Conservation (phyloP, 345 rosid genomes). For the Aurinia saxatilis region DNA sequence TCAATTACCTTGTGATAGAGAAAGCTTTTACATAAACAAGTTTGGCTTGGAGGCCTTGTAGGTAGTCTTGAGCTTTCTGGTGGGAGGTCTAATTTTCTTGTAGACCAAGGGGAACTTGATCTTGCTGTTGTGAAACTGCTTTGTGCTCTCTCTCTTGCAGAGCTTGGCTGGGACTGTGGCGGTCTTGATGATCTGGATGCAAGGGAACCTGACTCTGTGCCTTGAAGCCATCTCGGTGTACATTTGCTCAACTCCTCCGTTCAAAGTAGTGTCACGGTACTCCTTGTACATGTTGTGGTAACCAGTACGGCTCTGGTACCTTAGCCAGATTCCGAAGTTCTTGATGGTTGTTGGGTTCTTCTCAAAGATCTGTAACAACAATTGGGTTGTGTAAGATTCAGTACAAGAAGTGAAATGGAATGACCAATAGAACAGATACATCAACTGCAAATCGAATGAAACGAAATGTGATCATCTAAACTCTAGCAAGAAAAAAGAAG, state of each 20-base stretch:
- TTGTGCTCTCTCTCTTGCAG: conserved; percentile 50
- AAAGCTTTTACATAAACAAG: conserved; percentile 37
- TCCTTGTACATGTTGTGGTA: conserved; percentile 54
- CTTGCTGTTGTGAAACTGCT: conserved; percentile 53
- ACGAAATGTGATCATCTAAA: not conserved
- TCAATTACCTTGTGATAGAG: conserved; percentile 3
- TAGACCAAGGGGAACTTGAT: conserved; percentile 41
- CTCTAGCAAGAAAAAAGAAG: not conserved
- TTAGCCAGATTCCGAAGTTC: conserved; percentile 55
- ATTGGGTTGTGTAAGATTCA: not conserved
- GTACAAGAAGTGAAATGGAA: not conserved
- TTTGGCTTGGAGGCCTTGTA: conserved; percentile 45
- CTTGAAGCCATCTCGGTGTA: conserved; percentile 62
- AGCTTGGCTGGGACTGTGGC: conserved; percentile 42
- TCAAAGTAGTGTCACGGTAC: conserved; percentile 44
- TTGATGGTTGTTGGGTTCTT: conserved; percentile 53
- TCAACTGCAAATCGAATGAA: not conserved
- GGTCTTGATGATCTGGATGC: conserved; percentile 57
- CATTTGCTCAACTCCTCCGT: conserved; percentile 61
- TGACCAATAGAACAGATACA: not conserved
- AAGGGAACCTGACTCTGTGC: conserved; percentile 59
- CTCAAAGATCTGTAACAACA: conserved; percentile 40
- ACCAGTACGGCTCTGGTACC: conserved; percentile 52
- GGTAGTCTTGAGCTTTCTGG: conserved; percentile 57
- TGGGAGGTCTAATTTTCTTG: conserved; percentile 45